A percentile compares a stretch with the other conserved stretches of the same genome.
These are phyloP conservation scores for Populus tomentosa DNA, from an alignment of 441 rosid genomes.

Conservation along the genomic window DNA sequence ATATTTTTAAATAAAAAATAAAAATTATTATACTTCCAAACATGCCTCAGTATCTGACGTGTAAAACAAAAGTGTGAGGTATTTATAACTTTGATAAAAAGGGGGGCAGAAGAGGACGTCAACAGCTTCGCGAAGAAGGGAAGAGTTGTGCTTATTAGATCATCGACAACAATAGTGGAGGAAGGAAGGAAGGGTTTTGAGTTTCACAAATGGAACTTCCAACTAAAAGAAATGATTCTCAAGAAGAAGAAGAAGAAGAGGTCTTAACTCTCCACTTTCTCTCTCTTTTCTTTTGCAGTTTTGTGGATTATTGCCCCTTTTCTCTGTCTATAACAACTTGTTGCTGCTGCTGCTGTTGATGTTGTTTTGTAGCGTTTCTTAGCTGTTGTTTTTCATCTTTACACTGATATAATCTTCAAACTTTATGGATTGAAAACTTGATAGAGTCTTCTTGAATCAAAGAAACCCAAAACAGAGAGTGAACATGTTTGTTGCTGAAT, in stretches of 20 bases:
- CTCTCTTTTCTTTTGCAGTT: neutral
- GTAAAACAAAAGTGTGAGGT: no score
- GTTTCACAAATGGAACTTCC: neutral
- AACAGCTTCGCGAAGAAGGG: neutral
- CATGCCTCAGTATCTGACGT: no score
- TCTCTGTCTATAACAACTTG: neutral
- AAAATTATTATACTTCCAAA: no score
- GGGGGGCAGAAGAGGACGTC: no score
- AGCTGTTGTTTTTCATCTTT: neutral
- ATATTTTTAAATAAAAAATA: no score
- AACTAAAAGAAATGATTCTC: neutral
- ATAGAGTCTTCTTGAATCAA: neutral
- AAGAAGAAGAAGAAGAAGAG: neutral
- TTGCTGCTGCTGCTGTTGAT: no score
- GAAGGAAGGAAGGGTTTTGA: no score
- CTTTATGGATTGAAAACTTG: neutral
- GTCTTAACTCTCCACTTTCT: neutral
- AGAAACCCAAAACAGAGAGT: neutral
- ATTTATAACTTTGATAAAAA: no score
- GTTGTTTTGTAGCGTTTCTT: neutral
- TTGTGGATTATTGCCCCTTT: neutral
- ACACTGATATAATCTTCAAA: neutral
- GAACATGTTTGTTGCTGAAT: neutral
- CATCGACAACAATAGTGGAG: neutral
- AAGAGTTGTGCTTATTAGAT: neutral